These are phyloP conservation scores for Maudiozyma humilis DNA, from an alignment of 1,139 yeast genomes.

Conservation along the genomic window DNA sequence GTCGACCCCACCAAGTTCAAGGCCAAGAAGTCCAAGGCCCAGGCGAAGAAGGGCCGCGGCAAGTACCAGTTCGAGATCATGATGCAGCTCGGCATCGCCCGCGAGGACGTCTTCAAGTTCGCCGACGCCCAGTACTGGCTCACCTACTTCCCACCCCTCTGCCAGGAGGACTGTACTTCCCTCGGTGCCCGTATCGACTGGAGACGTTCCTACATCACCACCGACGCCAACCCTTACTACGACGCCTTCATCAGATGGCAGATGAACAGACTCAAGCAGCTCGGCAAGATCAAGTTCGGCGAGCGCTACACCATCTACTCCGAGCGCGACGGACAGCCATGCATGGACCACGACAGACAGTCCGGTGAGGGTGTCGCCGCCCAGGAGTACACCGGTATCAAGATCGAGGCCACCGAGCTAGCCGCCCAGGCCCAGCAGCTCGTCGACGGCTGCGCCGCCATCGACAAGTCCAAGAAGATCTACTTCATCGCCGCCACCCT, in stretches of 20 bases:
- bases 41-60: constrained; percentile 86
- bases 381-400: constrained; percentile 91
- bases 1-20: constrained; percentile 84
- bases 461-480: constrained; percentile 56
- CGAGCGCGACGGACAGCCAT: constrained; percentile 96
- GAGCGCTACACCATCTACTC: constrained; percentile 96
- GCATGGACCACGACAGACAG: constrained; percentile 98
- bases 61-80: constrained; percentile 94
- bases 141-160: constrained; percentile 81
- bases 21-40: constrained; percentile 88
- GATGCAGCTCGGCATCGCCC: constrained; percentile 83
- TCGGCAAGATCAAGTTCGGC: constrained; percentile 92
- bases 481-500: constrained; percentile 92
- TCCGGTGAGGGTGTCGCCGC: constrained; percentile 97
- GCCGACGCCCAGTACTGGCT: constrained; percentile 91
- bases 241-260: constrained; percentile 97
- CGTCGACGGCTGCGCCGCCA: constrained; percentile 40
- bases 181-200: constrained; percentile 96
- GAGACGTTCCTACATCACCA: constrained; percentile 94
- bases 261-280: constrained; percentile 76
- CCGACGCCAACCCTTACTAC: constrained; percentile 90
- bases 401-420: constrained; percentile 54
- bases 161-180: constrained; percentile 67
- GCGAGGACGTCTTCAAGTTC: constrained; percentile 74
- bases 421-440: constrained; percentile 37